Base-by-base conservation (phyloP, 2,329 filamentous ascomycete species). In the Xylaria sp. region DNA sequence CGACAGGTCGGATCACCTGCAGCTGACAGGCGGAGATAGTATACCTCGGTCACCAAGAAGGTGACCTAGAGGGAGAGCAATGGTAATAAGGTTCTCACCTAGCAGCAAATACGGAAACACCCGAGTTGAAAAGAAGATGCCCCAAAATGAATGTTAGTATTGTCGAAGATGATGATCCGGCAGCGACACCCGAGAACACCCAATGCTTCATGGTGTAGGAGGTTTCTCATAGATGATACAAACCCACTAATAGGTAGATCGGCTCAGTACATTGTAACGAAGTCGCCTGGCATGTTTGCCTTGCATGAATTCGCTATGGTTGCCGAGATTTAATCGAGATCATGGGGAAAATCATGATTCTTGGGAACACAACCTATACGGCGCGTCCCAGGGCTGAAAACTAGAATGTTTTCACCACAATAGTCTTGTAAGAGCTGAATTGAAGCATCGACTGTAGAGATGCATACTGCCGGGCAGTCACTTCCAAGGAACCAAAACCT, bases 1-100 rank as follows among this genome's bases (percentile, higher is more conserved):
- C 71, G 72, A 74, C 72, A 71, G 63, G 70, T 75, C 69, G 69
- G 66, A 67, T 69, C 50, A 56, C 69, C 62, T 67, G 69, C 69
- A 67, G 63, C 55, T 65, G 59, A 65, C 58, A 65, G 54, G 51
- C 62, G 54, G 59, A 49, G 51, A 57, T 53, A 47, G 51, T 36
- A 42, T 53, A 49, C 25, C 53, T 65, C 22, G 29, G 45, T 54
- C 33, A 39, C 42, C 27, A 49, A 33, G 20, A 38, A 36, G 4
- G 25, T 20, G 55, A 33, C 56, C 38, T 27, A 10, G 51, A 38
- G 29, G 10, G 10, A 17, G 51, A 7, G 20, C 5, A 29, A 33
- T n/a, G 17, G 44, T 31, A 20, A 38, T 2, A 22, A 6, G 1
- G 10, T 27, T n/a, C 7, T 42, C 20, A 49, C 31, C 25, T 51